Evolutionary conservation across 2,329 filamentous ascomycete species (phyloP).

Genomic region (Cytospora paraplurivora): DNA sequence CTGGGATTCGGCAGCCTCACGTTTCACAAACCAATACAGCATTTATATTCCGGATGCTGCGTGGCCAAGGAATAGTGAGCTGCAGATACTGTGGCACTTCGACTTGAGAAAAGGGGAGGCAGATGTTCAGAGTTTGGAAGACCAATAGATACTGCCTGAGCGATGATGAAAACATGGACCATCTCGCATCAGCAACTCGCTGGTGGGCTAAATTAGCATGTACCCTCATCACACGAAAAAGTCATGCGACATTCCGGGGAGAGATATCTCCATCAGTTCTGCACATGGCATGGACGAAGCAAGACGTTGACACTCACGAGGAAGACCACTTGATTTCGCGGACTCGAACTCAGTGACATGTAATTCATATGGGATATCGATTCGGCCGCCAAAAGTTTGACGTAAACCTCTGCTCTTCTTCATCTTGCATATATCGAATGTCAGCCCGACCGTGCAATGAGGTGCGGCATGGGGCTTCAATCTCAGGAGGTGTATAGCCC

Average conservation of each 20-base stretch:
- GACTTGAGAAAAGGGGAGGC: not conserved
- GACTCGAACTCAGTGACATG: not conserved
- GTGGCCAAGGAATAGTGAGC: not conserved
- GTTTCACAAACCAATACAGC: not conserved
- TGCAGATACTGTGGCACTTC: not conserved
- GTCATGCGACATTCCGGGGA: not conserved
- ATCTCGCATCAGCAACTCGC: not conserved
- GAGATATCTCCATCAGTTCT: not conserved
- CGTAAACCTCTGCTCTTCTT: constrained; percentile 25
- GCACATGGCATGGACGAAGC: not conserved
- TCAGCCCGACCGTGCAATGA: not conserved
- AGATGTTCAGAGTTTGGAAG: not conserved
- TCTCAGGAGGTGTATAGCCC: not conserved
- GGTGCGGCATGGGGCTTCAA: not conserved
- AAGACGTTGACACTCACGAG: not conserved
- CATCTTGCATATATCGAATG: not conserved
- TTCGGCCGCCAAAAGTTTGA: constrained; percentile 24
- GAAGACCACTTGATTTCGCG: not conserved
- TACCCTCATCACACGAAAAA: not conserved
- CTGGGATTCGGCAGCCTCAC: not conserved
- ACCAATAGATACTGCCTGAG: not conserved
- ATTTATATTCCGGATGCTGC: not conserved
- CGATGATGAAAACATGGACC: not conserved
- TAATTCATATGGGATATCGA: constrained; percentile 6
- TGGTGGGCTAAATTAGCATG: not conserved